phyloP scores from a whole-genome alignment of 768 basidiomycete genomes.

The Lactarius psammicola region DNA sequence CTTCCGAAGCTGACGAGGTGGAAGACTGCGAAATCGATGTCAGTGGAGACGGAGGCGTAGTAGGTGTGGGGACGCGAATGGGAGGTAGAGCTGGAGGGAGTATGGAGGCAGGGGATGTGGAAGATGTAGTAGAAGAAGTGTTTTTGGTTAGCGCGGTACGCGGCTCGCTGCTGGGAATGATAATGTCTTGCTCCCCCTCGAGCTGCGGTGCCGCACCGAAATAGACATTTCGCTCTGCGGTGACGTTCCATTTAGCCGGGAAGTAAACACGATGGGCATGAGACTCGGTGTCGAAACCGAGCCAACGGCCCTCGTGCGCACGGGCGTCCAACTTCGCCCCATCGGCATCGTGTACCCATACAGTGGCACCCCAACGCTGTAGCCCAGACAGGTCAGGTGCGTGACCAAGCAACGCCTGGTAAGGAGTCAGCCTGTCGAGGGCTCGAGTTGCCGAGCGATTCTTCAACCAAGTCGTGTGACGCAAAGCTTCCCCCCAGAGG shows the following conservation, averaged over 20 bases:
- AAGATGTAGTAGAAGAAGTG: too few relatives aligned
- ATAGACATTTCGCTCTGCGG: background rate
- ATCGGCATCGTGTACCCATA: background rate
- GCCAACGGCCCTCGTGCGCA: background rate
- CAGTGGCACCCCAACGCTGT: background rate
- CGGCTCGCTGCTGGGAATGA: too few relatives aligned
- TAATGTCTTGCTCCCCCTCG: too few relatives aligned
- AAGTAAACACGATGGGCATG: slow-evolving; percentile 1
- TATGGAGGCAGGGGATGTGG: too few relatives aligned
- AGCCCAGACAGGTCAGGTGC: slow-evolving; percentile 20
- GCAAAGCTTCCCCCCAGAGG: slow-evolving; percentile 16
- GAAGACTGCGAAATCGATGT: too few relatives aligned
- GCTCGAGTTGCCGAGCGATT: slow-evolving; percentile 32
- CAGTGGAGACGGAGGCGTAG: too few relatives aligned
- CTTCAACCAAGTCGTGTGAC: slow-evolving; percentile 40
- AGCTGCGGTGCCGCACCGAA: background rate
- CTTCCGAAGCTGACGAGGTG: too few relatives aligned
- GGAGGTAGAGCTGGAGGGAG: too few relatives aligned
- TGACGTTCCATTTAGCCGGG: background rate
- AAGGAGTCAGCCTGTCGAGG: slow-evolving; percentile 30
- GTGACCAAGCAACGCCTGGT: slow-evolving; percentile 17
- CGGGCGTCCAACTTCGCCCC: background rate
- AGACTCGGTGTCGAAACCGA: background rate
- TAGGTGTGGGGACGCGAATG: too few relatives aligned
- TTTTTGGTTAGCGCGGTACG: too few relatives aligned